These are phyloP conservation scores for Colletotrichum higginsianum DNA, from an alignment of 2,329 filamentous ascomycete genomes.

Conservation along the genomic window DNA sequence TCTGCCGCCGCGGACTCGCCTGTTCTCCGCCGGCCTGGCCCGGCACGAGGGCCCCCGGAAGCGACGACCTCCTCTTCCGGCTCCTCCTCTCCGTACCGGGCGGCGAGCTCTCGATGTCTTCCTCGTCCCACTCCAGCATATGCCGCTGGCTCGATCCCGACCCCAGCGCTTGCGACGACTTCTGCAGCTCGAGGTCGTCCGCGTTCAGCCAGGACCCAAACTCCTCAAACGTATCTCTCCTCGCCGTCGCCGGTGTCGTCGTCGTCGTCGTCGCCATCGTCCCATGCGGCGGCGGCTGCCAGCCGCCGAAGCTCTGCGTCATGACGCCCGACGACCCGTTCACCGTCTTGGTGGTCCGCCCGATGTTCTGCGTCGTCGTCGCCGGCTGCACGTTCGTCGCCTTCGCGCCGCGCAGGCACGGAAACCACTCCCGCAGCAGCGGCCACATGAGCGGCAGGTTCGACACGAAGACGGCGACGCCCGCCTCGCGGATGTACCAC, in stretches of 20 bases:
- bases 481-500: slow-evolving; percentile 70
- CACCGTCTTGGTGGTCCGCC: background rate
- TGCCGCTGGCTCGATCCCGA: slow-evolving; percentile 3
- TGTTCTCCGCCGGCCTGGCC: background rate
- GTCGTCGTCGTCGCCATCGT: background rate
- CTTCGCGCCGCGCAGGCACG: slow-evolving; percentile 15
- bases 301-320: background rate
- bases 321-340: background rate
- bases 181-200: slow-evolving; percentile 23
- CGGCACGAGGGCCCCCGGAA: background rate
- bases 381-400: slow-evolving; percentile 10
- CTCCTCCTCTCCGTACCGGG: background rate
- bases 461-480: slow-evolving; percentile 66
- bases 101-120: background rate
- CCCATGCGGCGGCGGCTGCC: background rate
- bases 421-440: slow-evolving; percentile 57
- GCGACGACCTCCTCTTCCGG: background rate
- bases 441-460: slow-evolving; percentile 70
- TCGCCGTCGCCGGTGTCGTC: background rate
- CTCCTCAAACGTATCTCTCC: slow-evolving; percentile 16
- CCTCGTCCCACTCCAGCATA: background rate
- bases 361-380: slow-evolving; percentile 13
- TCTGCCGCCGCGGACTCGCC: background rate
- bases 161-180: background rate
- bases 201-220: slow-evolving; percentile 28